These are phyloP conservation scores for Boletellus emodensis DNA, from an alignment of 768 basidiomycete genomes.

Conservation along the genomic window DNA sequence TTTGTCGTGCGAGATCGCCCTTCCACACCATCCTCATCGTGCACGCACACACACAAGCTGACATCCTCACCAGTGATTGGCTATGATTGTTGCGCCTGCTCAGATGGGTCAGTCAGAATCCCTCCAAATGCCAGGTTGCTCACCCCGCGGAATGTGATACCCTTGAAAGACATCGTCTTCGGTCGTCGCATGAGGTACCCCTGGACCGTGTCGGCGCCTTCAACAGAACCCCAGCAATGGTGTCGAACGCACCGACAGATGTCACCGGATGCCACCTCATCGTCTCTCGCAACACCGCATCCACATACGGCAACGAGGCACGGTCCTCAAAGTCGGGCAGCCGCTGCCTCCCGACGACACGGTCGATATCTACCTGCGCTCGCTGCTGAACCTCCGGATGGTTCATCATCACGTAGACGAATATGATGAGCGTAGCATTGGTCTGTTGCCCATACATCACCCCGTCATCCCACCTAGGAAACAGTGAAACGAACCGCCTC, in stretches of 20 bases:
- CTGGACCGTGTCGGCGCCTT: slow-evolving; percentile 17
- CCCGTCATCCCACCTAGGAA: neutral
- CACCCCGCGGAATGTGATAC: slow-evolving; percentile 31
- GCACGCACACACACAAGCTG: too few relatives aligned
- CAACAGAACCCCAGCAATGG: neutral
- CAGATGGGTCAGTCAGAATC: neutral
- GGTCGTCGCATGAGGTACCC: slow-evolving; percentile 38
- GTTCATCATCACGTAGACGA: slow-evolving; percentile 28
- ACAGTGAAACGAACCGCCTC: slow-evolving; percentile 28
- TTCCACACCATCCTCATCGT: slow-evolving; percentile 2
- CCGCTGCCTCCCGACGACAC: slow-evolving; percentile 24
- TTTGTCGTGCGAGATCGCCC: slow-evolving; percentile 42
- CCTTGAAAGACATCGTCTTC: slow-evolving; percentile 36
- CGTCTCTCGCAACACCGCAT: slow-evolving; percentile 32
- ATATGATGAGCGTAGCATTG: slow-evolving; percentile 18
- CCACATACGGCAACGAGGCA: slow-evolving; percentile 29
- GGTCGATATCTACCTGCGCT: slow-evolving; percentile 33
- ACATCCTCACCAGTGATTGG: slow-evolving; percentile 11
- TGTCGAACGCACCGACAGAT: slow-evolving; percentile 20
- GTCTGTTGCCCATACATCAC: slow-evolving; percentile 18
- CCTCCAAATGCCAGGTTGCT: neutral
- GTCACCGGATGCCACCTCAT: slow-evolving; percentile 27
- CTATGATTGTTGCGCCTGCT: slow-evolving; percentile 9
- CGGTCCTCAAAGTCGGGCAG: slow-evolving; percentile 32
- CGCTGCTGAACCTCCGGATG: slow-evolving; percentile 26